Base-by-base conservation (phyloP, 805 yeast genomes). In the Hanseniaspora taiwanica region DNA sequence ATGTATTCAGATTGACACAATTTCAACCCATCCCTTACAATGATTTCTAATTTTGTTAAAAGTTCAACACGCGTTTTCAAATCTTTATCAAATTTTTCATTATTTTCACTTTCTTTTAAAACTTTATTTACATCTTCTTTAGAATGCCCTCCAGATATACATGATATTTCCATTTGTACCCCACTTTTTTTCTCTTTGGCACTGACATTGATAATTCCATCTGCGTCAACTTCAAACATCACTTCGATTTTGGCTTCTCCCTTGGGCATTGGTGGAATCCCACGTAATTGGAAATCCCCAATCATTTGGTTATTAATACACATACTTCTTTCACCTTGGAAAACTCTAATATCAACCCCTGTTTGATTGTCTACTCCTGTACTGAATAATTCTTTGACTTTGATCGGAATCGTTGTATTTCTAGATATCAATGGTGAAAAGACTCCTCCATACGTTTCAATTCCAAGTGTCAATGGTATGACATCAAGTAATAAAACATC, bases 341-440 rank as follows among this genome's bases (percentile, higher is more conserved):
- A 81, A 1, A 81, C 84, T 54, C 79, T 74, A 41, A 81, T 74
- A 46, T 80, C 83, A 25, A 81, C 91, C 27, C 86, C 86, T 2
- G 86, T 82, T 57, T 81, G 93, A 41, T 81, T 81, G 61, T 81
- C 91, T 17, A 82, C 85, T 35, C 85, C 87, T 2, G 93, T 81
- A 13, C 86, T 78, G 58, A 78, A 81, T 5, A 74, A 63, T 55
- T 78, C 86, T 18, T 82, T 78, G 53, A 74, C 78, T 55, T 76
- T 80, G 21, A 77, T 74, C 9, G 93, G 93, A 7, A 81, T 80
- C 1, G 84, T 76, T 10, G 86, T 70, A 59, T 81, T 81, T 56
- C 91, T 68, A 37, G 85, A 78, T 42, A 81, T 80, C 52, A 81
- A 65, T 29, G 86, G 85, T 40, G 85, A 74, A 66, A 80, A 81